phyloP scores from a whole-genome alignment of 2,329 filamentous ascomycete species.

The Cordyceps cateniannulata region DNA sequence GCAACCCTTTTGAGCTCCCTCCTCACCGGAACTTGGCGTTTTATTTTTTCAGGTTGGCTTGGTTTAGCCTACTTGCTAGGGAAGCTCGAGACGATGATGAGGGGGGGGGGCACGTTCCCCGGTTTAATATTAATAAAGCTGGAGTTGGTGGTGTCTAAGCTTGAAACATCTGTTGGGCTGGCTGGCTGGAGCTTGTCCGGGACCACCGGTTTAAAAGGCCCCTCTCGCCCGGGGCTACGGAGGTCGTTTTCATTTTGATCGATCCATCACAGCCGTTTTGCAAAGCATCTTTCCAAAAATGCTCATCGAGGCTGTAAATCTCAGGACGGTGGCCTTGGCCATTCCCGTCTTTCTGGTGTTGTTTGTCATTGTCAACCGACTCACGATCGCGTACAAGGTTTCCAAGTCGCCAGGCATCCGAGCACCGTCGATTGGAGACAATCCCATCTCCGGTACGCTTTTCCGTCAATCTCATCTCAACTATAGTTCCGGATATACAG shows the following conservation, averaged over 20 bases:
- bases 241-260: background rate
- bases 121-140: background rate
- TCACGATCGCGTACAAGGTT: conserved; percentile 1
- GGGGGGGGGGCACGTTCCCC: background rate
- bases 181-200: background rate
- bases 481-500: background rate
- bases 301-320: background rate
- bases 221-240: background rate
- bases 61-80: no score
- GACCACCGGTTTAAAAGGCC: background rate
- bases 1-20: background rate
- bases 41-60: background rate
- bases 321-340: conserved; percentile 4
- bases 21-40: background rate
- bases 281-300: background rate
- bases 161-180: conserved; percentile 1
- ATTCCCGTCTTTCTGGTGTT: background rate
- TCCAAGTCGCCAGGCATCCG: conserved; percentile 3
- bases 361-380: background rate
- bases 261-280: background rate
- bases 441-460: conserved; percentile 2
- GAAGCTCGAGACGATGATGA: conserved; percentile 1
- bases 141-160: background rate
- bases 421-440: conserved; percentile 1
- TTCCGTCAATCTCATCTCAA: background rate